Conservation (phyloP, 345 rosid genomes). For the Turnera subulata region DNA sequence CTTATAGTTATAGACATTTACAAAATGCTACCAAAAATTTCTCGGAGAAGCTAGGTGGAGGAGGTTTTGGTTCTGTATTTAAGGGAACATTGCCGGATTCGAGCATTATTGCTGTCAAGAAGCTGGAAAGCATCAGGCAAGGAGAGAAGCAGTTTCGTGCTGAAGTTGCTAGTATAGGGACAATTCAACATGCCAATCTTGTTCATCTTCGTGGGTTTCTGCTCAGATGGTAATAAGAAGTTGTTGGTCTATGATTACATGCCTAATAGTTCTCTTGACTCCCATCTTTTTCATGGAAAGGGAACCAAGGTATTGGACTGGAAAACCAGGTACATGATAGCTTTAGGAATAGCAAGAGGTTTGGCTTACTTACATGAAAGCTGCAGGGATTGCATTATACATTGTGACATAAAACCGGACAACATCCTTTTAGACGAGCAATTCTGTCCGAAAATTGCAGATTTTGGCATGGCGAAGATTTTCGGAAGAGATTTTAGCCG, state of each 20-base stretch:
- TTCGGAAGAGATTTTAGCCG: conserved; percentile 66
- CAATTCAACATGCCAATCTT: conserved; percentile 20
- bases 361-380: conserved; percentile 61
- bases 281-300: conserved; percentile 1
- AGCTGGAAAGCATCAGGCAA: conserved; percentile 15
- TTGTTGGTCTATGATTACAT: conserved; percentile 18
- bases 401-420: conserved; percentile 70
- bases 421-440: conserved; percentile 59
- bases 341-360: conserved; percentile 64
- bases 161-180: conserved; percentile 18
- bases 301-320: conserved; percentile 17
- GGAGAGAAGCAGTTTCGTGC: conserved; percentile 24
- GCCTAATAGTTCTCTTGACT: conserved; percentile 22
- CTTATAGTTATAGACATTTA: conserved; percentile 9
- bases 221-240: conserved; percentile 5
- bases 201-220: conserved; percentile 16
- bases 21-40: conserved; percentile 16
- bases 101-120: conserved; percentile 16
- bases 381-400: conserved; percentile 73
- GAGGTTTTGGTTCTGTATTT: conserved; percentile 27
- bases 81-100: conserved; percentile 20
- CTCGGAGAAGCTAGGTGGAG: conserved; percentile 19
- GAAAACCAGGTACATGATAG: conserved; percentile 53
- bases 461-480: conserved; percentile 70
- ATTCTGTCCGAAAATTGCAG: conserved; percentile 59